phyloP scores from a whole-genome alignment of 176 grass and related monocot genomes.

The Bonia amplexicaulis region DNA sequence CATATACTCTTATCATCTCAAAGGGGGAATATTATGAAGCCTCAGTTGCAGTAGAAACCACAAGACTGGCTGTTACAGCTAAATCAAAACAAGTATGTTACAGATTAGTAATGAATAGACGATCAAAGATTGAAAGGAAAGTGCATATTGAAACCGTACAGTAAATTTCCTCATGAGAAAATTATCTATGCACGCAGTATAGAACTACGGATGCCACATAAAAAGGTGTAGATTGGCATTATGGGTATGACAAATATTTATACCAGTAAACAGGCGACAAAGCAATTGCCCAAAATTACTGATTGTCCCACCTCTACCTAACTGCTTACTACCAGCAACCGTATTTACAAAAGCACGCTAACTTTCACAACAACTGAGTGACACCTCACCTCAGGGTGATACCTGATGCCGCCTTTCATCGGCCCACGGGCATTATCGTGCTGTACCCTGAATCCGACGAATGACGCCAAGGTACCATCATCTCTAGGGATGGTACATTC shows the following conservation, averaged over 20 bases:
- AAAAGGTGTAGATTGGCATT: neutral
- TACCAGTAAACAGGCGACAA: neutral
- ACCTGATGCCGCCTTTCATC: slow-evolving; percentile 98
- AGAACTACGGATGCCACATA: neutral
- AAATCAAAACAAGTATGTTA: neutral
- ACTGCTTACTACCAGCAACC: neutral
- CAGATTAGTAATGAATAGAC: no score
- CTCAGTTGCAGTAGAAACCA: neutral
- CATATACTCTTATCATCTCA: neutral
- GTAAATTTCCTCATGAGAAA: neutral
- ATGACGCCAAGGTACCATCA: slow-evolving; percentile 79
- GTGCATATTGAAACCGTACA: neutral
- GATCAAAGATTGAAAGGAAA: neutral
- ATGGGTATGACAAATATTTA: neutral
- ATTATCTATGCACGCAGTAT: neutral
- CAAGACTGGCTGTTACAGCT: neutral
- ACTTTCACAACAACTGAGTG: neutral
- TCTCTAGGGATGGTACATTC: slow-evolving; percentile 98
- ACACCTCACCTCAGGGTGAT: slow-evolving; percentile 67
- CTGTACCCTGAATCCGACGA: slow-evolving; percentile 86
- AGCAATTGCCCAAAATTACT: neutral
- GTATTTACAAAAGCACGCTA: neutral
- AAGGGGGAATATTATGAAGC: neutral
- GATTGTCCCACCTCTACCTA: neutral
- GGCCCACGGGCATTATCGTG: slow-evolving; percentile 94